These are phyloP conservation scores for Mycena crocata DNA, from an alignment of 768 basidiomycete species.

Conservation along the genomic window DNA sequence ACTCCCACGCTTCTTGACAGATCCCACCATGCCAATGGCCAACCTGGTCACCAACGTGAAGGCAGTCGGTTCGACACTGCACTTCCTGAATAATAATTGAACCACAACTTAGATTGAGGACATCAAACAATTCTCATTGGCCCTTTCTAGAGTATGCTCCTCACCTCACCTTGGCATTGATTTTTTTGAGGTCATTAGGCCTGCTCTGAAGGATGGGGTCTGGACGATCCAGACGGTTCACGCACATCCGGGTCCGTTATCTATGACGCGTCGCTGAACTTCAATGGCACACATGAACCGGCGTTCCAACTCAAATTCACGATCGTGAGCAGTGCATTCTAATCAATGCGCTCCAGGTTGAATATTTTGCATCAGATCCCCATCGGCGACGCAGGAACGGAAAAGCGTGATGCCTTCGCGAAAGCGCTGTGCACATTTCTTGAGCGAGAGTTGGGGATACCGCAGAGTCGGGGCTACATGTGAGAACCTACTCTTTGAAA, in stretches of 20 bases:
- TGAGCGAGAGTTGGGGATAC: constrained; percentile 1
- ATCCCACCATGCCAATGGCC: constrained; percentile 6
- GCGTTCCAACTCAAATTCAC: constrained; percentile 7
- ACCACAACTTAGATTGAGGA: constrained; percentile 6
- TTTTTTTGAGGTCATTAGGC: neutral
- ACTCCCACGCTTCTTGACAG: too few species aligned
- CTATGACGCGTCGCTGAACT: constrained; percentile 15
- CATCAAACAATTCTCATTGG: neutral
- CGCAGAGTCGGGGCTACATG: constrained; percentile 10
- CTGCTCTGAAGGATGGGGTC: constrained; percentile 7
- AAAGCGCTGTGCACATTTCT: constrained; percentile 9
- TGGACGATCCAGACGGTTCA: constrained; percentile 1
- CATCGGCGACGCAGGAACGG: neutral
- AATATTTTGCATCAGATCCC: neutral
- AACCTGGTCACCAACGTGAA: constrained; percentile 16
- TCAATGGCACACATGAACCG: constrained; percentile 15
- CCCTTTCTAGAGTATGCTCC: constrained; percentile 9
- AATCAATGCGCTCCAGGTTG: neutral
- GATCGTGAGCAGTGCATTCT: neutral
- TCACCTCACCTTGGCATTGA: neutral
- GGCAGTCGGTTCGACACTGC: too few species aligned
- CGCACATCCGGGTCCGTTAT: constrained; percentile 7
- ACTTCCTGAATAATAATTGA: neutral
- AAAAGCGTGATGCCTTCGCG: constrained; percentile 7
- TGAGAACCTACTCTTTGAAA: constrained; percentile 1